These are phyloP conservation scores for Coemansia sp. DNA, from an alignment of 192 early-diverging fungal genomes.

Conservation along the genomic window DNA sequence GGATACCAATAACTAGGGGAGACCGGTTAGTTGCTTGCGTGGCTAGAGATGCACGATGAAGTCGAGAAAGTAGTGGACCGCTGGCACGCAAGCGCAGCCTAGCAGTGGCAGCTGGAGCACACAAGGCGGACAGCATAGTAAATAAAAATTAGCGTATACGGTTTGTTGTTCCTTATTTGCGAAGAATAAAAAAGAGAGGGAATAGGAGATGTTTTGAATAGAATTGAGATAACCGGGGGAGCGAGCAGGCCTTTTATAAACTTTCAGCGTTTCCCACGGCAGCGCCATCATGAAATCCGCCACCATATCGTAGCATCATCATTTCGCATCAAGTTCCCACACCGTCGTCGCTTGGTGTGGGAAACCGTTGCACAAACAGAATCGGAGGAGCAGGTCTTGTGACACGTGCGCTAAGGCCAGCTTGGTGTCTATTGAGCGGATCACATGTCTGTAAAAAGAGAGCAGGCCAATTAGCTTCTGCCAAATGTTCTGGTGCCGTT, in stretches of 20 bases:
- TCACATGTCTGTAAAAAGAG: neutral
- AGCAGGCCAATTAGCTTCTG: neutral
- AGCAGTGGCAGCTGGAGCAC: conserved; percentile 3
- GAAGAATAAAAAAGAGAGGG: neutral
- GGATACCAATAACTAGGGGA: conserved; percentile 72
- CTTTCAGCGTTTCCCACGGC: neutral
- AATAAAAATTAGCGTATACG: neutral
- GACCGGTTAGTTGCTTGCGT: conserved; percentile 14
- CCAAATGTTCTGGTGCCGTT: conserved; percentile 4
- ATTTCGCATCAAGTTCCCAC: neutral
- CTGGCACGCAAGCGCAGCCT: neutral
- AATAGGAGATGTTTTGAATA: neutral
- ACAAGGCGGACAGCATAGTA: conserved; percentile 17
- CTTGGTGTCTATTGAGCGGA: neutral
- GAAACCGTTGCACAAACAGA: neutral
- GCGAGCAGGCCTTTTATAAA: neutral
- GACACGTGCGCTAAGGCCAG: neutral
- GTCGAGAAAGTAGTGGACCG: neutral
- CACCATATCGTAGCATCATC: neutral
- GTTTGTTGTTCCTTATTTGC: neutral
- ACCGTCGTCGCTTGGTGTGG: neutral
- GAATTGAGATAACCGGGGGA: neutral
- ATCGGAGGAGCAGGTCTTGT: neutral
- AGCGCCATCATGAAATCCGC: neutral
- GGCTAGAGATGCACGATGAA: conserved; percentile 10